Percentiles rank a stretch among this genome's conserved stretches.
Evolutionary conservation across 352 stramenopile species (phyloP).

Genomic region (Phytophthora sp.): DNA sequence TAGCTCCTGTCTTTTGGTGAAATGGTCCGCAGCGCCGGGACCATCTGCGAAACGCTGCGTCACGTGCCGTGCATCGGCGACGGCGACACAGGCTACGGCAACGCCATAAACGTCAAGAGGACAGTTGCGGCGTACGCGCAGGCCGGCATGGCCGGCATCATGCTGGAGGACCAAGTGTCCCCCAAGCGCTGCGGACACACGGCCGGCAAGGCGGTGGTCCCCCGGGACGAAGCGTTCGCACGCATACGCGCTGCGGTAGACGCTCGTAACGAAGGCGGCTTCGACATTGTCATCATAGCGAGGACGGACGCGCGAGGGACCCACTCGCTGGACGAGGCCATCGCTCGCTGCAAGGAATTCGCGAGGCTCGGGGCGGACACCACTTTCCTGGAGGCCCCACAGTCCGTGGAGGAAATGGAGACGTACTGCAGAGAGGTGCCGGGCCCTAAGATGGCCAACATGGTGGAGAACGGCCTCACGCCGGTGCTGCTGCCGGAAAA

Average conservation of each 20-base stretch:
- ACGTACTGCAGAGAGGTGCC: slow-evolving; percentile 90
- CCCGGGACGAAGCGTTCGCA: slow-evolving; percentile 84
- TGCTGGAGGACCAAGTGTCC: slow-evolving; percentile 95
- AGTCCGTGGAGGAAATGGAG: slow-evolving; percentile 92
- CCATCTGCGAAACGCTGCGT: slow-evolving; percentile 49
- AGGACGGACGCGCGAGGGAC: slow-evolving; percentile 92
- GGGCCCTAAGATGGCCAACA: slow-evolving; percentile 93
- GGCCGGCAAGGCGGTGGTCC: slow-evolving; percentile 89
- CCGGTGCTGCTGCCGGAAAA: slow-evolving; percentile 88
- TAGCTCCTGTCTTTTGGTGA: slow-evolving; percentile 72
- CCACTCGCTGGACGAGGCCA: slow-evolving; percentile 91
- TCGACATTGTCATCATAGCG: slow-evolving; percentile 94
- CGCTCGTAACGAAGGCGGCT: slow-evolving; percentile 79
- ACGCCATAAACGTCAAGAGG: slow-evolving; percentile 93
- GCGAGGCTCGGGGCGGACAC: slow-evolving; percentile 65
- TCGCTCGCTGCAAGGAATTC: slow-evolving; percentile 93
- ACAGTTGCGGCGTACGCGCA: slow-evolving; percentile 91
- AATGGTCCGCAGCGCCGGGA: slow-evolving; percentile 51
- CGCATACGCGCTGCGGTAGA: slow-evolving; percentile 91
- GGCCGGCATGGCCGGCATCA: slow-evolving; percentile 92
- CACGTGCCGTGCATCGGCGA: slow-evolving; percentile 78
- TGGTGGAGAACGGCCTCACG: slow-evolving; percentile 94
- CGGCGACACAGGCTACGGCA: slow-evolving; percentile 93
- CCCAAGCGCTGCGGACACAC: slow-evolving; percentile 95
- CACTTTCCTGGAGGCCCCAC: slow-evolving; percentile 95